Conservation (phyloP, 164 flowering plant species). For the Akebia trifoliata region DNA sequence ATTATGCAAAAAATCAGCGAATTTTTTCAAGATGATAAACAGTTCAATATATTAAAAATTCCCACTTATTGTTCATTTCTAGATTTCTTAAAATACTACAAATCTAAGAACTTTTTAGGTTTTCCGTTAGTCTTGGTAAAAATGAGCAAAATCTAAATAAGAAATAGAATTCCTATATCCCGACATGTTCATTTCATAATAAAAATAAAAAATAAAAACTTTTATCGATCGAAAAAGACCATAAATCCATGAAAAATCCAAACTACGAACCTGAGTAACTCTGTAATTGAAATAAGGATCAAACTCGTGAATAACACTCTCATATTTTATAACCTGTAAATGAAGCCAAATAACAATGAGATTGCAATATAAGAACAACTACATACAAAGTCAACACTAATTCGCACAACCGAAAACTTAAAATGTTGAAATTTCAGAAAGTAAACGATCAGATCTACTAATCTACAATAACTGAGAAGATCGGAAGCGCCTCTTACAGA, state of each 20-base stretch:
- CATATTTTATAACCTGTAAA: conserved; percentile 93
- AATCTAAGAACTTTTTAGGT: too few relatives aligned
- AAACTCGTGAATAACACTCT: conserved; percentile 97
- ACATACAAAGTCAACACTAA: background rate
- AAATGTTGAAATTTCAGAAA: background rate
- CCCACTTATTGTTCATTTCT: too few relatives aligned
- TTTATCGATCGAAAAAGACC: background rate
- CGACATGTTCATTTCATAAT: background rate
- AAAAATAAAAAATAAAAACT: background rate
- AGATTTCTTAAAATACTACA: too few relatives aligned
- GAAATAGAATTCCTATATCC: too few relatives aligned
- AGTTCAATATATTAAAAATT: too few relatives aligned
- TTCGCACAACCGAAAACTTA: background rate
- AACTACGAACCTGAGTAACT: conserved; percentile 84
- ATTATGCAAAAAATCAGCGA: too few relatives aligned
- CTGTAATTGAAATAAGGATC: conserved; percentile 99
- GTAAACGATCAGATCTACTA: conserved; percentile 20
- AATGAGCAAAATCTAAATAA: too few relatives aligned
- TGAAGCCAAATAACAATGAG: conserved; percentile 8
- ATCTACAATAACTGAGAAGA: background rate
- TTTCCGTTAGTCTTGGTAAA: too few relatives aligned
- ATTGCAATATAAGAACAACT: background rate
- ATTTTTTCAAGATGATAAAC: too few relatives aligned
- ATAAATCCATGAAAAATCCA: background rate
- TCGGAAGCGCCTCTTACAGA: conserved; percentile 45